Base-by-base conservation (phyloP, 2,329 filamentous ascomycete genomes). In the Fusarium tuaranense region DNA sequence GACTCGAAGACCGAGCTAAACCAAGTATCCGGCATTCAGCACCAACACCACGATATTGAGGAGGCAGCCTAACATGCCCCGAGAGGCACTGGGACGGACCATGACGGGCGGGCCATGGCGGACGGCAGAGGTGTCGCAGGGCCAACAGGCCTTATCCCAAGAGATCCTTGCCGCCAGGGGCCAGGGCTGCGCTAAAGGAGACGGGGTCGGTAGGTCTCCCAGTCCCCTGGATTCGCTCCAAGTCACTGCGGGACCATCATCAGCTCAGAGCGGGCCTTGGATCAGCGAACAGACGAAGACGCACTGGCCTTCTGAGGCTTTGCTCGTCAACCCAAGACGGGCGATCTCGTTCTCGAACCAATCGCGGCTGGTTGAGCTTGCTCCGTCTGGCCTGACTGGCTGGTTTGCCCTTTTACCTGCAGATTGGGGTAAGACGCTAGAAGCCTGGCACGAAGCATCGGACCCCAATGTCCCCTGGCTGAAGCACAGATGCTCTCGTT, bases 401-500 rank as follows among this genome's bases (percentile, higher is more conserved):
- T 65, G 65, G 38, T 57, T 65, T 53, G 32, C 65, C 62, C 57
- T 73, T 67, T 66, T 58, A 72, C 70, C 73, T 76, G 61, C 63
- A 72, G 67, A 69, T 70, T 75, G 63, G 68, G 73, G 69, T 67
- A 77, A 76, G 69, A 72, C 69, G 68, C 74, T 70, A 77, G 75
- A 77, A 76, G 70, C 73, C 68, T 57, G 61, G 48, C 67, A 72
- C 65, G 59, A 75, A 70, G 68, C 66, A 65, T 70, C 55, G 34
- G 53, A 53, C 25, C 34, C 55, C 55, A 69, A 66, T 73, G 60
- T 69, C 51, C 48, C 51, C 65, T 60, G 53, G 55, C 27, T 41
- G 6, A 22, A 55, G 64, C 63, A 55, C 59, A 59, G 38, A 60
- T 59, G 9, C 57, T 60, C 20, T 57, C 36, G 58, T 46, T 46